Conservation (phyloP, 345 rosid genomes). For the Pistacia vera region DNA sequence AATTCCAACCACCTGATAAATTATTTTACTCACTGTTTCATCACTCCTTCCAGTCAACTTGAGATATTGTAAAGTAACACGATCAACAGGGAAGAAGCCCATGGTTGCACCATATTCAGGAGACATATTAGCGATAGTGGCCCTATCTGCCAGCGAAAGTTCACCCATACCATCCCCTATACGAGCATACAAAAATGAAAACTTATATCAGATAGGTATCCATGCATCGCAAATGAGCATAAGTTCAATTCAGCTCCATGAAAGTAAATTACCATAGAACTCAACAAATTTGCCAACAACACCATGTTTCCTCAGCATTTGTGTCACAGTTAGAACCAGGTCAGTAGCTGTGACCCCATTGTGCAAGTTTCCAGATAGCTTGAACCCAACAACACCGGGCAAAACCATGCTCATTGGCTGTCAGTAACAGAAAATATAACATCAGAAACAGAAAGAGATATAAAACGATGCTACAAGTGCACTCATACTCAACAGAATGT, state of each 20-base stretch:
- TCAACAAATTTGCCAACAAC: constrained; percentile 99
- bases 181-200: constrained; percentile 23
- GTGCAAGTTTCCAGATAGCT: constrained; percentile 74
- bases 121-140: constrained; percentile 99
- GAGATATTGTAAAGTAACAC: constrained; percentile 90
- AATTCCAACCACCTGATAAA: constrained; percentile 11
- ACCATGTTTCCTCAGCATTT: constrained; percentile 98
- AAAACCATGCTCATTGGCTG: constrained; percentile 99
- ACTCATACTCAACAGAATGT: background rate
- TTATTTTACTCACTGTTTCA: constrained; percentile 68
- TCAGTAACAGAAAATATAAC: constrained; percentile 12
- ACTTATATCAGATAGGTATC: background rate
- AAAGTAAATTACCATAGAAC: constrained; percentile 73
- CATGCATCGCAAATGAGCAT: constrained; percentile 9
- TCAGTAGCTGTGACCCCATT: constrained; percentile 98
- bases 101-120: constrained; percentile 99
- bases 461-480: background rate
- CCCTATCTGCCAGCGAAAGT: constrained; percentile 96
- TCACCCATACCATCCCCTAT: constrained; percentile 93
- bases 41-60: constrained; percentile 98
- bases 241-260: constrained; percentile 16
- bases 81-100: constrained; percentile 99
- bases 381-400: constrained; percentile 99
- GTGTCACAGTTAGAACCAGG: constrained; percentile 95
- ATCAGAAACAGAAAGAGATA: constrained; percentile 9